These are phyloP conservation scores for Colletotrichum acutatum DNA, from an alignment of 2,329 filamentous ascomycete genomes.

Conservation along the genomic window DNA sequence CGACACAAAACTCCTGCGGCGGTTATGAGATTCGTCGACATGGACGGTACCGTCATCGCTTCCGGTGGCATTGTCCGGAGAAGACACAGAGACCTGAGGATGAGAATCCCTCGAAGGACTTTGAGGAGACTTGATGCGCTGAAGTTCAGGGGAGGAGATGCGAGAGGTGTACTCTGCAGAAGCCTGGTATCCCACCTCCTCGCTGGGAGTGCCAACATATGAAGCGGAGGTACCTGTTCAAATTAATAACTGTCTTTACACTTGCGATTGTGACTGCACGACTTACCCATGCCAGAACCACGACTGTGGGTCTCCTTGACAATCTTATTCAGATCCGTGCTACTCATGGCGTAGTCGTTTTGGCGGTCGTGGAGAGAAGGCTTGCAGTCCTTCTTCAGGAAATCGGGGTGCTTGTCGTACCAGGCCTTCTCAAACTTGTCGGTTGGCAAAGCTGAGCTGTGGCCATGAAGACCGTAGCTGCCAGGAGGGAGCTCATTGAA, in stretches of 20 bases:
- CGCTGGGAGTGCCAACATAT: conserved; percentile 81
- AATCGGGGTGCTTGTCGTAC: conserved; percentile 91
- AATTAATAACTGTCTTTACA: conserved; percentile 37
- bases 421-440: conserved; percentile 92
- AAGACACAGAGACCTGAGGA: conserved; percentile 44
- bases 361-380: conserved; percentile 65
- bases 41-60: conserved; percentile 76
- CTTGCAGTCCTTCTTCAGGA: conserved; percentile 78
- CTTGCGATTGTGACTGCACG: neutral
- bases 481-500: conserved; percentile 79
- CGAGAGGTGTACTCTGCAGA: conserved; percentile 85
- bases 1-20: conserved; percentile 49
- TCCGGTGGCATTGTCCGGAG: conserved; percentile 42
- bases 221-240: conserved; percentile 70
- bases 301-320: conserved; percentile 76
- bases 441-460: conserved; percentile 68
- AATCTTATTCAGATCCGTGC: conserved; percentile 89
- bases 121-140: conserved; percentile 44
- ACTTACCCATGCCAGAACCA: conserved; percentile 63
- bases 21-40: conserved; percentile 73
- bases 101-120: conserved; percentile 39
- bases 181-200: conserved; percentile 90
- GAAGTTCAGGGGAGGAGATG: conserved; percentile 64
- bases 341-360: conserved; percentile 85
- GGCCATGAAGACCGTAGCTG: conserved; percentile 93